Conservation (phyloP, 805 yeast genomes). For the Candida mattraensis region DNA sequence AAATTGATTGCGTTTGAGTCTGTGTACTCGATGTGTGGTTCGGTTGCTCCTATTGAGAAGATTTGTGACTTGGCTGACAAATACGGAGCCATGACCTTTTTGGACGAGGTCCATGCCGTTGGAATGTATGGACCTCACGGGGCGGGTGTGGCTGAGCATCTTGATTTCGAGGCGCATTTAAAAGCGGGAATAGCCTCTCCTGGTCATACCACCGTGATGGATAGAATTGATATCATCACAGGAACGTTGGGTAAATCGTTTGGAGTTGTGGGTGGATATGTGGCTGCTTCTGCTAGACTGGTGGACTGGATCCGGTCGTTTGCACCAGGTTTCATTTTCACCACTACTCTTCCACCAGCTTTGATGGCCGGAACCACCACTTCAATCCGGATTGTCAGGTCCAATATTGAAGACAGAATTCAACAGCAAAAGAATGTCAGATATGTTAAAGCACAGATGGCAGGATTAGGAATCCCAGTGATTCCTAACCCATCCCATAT, state of each 20-base stretch:
- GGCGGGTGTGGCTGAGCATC: conserved; percentile 98
- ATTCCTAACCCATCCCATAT: conserved; percentile 97
- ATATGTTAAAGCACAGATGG: conserved; percentile 75
- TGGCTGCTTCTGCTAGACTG: conserved; percentile 81
- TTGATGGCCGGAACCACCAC: conserved; percentile 93
- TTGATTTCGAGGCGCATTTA: conserved; percentile 83
- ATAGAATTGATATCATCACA: conserved; percentile 91
- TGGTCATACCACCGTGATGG: conserved; percentile 63
- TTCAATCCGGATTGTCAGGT: conserved; percentile 82
- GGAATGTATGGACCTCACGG: conserved; percentile 99
- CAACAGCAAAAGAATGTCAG: conserved; percentile 83
- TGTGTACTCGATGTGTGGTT: conserved; percentile 98
- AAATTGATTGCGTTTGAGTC: conserved; percentile 96
- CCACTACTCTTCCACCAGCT: conserved; percentile 96
- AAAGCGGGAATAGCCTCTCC: conserved; percentile 60
- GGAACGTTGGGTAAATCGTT: conserved; percentile 97
- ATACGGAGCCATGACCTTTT: conserved; percentile 94
- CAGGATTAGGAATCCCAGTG: conserved; percentile 81
- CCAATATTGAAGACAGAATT: conserved; percentile 73
- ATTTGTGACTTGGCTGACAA: conserved; percentile 96
- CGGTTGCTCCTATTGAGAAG: conserved; percentile 88
- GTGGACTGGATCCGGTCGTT: conserved; percentile 95
- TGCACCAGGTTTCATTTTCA: conserved; percentile 97
- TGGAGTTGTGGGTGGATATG: conserved; percentile 97
- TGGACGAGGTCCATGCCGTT: conserved; percentile 98